A percentile compares a stretch with the other conserved stretches of the same genome.
Evolutionary conservation across 306 rosid genomes (phyloP).

Genomic region (Quercus aquifolioides): DNA sequence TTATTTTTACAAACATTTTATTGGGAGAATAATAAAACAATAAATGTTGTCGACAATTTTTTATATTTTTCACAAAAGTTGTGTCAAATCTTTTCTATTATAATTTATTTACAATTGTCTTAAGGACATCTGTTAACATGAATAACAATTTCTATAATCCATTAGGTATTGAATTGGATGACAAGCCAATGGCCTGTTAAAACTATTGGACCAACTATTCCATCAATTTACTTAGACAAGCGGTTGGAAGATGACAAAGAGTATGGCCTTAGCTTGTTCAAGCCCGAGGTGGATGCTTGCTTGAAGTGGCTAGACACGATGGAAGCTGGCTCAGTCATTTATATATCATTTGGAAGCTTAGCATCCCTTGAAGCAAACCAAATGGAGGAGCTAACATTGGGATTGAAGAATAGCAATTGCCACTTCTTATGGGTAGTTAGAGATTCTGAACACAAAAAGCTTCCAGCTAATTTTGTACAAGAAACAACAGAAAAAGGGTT

Average conservation of each 20-base stretch:
- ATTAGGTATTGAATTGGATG: slow-evolving; percentile 11
- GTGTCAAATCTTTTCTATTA: too few relatives aligned
- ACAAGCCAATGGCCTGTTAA: slow-evolving; percentile 9
- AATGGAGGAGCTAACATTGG: slow-evolving; percentile 6
- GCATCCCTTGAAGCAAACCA: slow-evolving; percentile 6
- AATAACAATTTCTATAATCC: background rate
- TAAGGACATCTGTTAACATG: too few relatives aligned
- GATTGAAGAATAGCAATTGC: background rate
- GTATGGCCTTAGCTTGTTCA: slow-evolving; percentile 9
- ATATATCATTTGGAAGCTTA: background rate
- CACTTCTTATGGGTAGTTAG: slow-evolving; percentile 15
- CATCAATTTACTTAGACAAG: slow-evolving; percentile 13
- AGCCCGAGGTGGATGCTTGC: background rate
- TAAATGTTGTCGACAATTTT: too few relatives aligned
- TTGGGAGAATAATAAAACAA: too few relatives aligned
- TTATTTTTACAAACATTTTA: too few relatives aligned
- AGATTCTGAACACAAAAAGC: background rate
- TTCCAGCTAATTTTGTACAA: background rate
- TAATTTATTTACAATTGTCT: too few relatives aligned
- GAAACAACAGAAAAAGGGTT: background rate
- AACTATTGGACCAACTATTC: slow-evolving; percentile 11
- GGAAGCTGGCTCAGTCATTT: slow-evolving; percentile 3
- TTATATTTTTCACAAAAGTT: too few relatives aligned
- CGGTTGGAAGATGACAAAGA: slow-evolving; percentile 2
- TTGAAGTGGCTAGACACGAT: slow-evolving; percentile 4